Percentiles rank a stretch among this genome's conserved stretches.
Evolutionary conservation across 2,329 filamentous ascomycete species (phyloP).

Genomic region (Pseudophaeomoniella oleicola): DNA sequence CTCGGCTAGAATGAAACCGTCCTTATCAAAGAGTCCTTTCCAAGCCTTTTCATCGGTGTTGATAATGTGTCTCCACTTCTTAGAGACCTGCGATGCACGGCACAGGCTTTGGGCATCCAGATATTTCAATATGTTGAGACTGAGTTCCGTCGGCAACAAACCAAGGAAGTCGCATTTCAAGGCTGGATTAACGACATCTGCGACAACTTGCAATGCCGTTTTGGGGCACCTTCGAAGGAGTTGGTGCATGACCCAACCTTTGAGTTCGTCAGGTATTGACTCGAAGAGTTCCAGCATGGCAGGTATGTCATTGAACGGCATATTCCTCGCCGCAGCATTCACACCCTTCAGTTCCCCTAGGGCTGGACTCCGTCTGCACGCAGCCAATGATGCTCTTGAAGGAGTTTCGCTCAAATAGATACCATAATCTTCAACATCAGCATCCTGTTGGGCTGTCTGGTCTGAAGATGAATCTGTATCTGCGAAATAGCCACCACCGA

Average conservation of each 20-base stretch:
- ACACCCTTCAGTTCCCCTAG: neutral
- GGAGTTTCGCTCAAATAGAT: neutral
- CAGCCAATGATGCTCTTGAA: neutral
- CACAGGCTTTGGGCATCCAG: slow-evolving; percentile 78
- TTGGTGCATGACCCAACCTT: slow-evolving; percentile 94
- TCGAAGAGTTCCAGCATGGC: slow-evolving; percentile 82
- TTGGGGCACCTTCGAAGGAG: slow-evolving; percentile 77
- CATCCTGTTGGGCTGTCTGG: slow-evolving; percentile 16
- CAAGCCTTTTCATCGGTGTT: slow-evolving; percentile 91
- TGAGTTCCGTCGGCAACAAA: slow-evolving; percentile 71
- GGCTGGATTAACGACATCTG: slow-evolving; percentile 81
- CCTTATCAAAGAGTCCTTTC: slow-evolving; percentile 79
- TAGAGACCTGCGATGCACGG: slow-evolving; percentile 82
- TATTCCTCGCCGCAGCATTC: neutral
- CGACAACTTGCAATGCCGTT: slow-evolving; percentile 76
- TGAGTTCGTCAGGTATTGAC: slow-evolving; percentile 77
- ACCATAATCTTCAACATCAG: slow-evolving; percentile 2
- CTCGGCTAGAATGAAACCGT: slow-evolving; percentile 63
- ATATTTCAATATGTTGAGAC: slow-evolving; percentile 74
- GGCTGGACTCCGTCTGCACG: neutral
- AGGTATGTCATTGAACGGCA: slow-evolving; percentile 59
- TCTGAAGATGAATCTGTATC: slow-evolving; percentile 30
- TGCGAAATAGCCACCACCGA: slow-evolving; percentile 26
- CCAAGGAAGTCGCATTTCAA: slow-evolving; percentile 87
- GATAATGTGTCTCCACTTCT: slow-evolving; percentile 78